Percentiles rank a stretch among this genome's conserved stretches.
Evolutionary conservation across 2,329 filamentous ascomycete genomes (phyloP).

Genomic region (Cryphonectria japonica): DNA sequence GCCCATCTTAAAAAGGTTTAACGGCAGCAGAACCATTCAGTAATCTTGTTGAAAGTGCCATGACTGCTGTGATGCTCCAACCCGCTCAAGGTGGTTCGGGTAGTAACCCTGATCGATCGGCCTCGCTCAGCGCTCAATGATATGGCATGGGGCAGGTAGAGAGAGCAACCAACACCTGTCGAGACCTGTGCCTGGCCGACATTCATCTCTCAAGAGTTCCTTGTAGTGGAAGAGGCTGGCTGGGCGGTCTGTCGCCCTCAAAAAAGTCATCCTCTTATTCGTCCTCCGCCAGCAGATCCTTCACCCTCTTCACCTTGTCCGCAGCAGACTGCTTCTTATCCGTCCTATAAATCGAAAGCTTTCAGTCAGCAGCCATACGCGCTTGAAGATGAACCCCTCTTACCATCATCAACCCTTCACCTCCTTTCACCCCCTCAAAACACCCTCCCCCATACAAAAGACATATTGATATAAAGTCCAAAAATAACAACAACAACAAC

Average conservation of each 20-base stretch:
- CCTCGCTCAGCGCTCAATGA: background rate
- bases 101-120: background rate
- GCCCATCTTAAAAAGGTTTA: background rate
- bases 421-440: background rate
- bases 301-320: slow-evolving; percentile 73
- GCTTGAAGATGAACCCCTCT: background rate
- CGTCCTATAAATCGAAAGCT: slow-evolving; percentile 54
- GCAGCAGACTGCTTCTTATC: slow-evolving; percentile 83
- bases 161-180: background rate
- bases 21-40: background rate
- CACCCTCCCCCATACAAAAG: background rate
- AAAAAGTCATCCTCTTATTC: slow-evolving; percentile 1
- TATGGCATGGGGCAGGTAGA: background rate
- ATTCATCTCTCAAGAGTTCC: background rate
- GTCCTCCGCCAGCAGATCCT: slow-evolving; percentile 50
- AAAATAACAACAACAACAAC: no score
- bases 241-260: background rate
- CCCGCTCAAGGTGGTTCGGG: background rate
- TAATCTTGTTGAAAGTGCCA: background rate
- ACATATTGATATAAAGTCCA: slow-evolving; percentile 13
- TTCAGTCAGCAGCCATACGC: background rate
- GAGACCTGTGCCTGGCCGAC: background rate
- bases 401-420: no score
- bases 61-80: background rate
- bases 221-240: no score